Evolutionary conservation across 2,329 filamentous ascomycete species (phyloP), one percentile per base, ranked within the genome.

Genomic region (Daldinia sp.): DNA sequence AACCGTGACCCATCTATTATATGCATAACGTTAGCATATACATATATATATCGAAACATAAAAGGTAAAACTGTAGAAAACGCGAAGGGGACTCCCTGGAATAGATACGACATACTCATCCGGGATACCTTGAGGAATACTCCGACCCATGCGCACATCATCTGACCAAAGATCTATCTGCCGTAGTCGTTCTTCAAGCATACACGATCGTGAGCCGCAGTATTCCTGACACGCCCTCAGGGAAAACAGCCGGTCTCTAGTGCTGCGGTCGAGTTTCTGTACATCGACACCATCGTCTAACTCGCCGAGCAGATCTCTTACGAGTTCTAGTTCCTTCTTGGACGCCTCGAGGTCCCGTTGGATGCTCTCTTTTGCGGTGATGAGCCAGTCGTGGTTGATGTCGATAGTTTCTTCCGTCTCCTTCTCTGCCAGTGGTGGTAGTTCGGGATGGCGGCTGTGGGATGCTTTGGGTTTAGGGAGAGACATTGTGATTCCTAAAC

Each of bases 171-270:
- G 51, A 18, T 70, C 56, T 15, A 75, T 65, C 64, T 77, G 74
- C 7, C 72, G 69, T 18, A 76, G 64, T 13, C 75, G 69, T 44
- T 76, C 72, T 33, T 71, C 67, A 3, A 78, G 67, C 42, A 76
- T 69, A 60, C 69, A 61, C 13, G 68, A 72, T 2, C 73, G 65
- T 18, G 72, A 74, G 10, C 69, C 65, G 6, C 72, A 71, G 50
- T 74, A 76, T 53, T 76, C 74, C 10, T 70, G 71, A 20, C 76
- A 78, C 2, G 75, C 73, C 10, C 65, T 68, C 66, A 78, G 72
- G 1, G 72, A 59, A 18, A 73, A 58, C 42, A 68, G 53, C 30
- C 70, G 65, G 4, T 72, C 71, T 41, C 54, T 48, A 10, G 64
- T 57, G 20, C 37, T 33, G 23, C n/a, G 20, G n/a, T n/a, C 60